Evolutionary conservation across 495 filamentous ascomycete genomes (phyloP), one percentile per base, ranked within the genome.

Genomic region (Penicillium verhagenii): DNA sequence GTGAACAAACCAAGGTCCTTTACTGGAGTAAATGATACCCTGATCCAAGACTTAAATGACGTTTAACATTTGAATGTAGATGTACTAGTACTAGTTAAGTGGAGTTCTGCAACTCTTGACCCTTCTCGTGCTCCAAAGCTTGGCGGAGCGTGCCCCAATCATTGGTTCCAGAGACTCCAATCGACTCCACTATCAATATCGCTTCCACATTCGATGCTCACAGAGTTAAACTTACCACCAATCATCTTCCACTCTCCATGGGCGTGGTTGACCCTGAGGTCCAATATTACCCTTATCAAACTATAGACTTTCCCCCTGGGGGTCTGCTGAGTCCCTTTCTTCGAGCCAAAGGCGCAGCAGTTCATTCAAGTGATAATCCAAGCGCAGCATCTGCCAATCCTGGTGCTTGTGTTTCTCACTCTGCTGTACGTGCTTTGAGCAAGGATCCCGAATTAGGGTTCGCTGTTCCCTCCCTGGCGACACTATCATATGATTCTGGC

Each of bases 371-470:
- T 82, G 70, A 65, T 82, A 83, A 58, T 83, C 81, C 44, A 52
- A 54, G 31, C 64, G 51, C 7, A 81, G 66, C 35, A 81, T 68
- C 2, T 76, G 85, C 67, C 37, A 86, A 66, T 5, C 75, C 74
- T 64, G 86, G 85, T 10, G 72, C 69, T 65, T 85, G 82, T 21
- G 56, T 71, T 44, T 68, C 77, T 16, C 77, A 68, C 47, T 73
- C 73, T n/a, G 79, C 77, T 56, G 84, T 82, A 24, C 78, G 74
- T 44, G 82, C 79, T 67, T 86, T 85, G 55, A 86, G 66, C 25
- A 82, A 86, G 66, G 85, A 86, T 20, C 80, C 82, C 68, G 83
- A 84, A 57, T 83, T 81, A 21, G 77, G 79, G 58, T 85, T 81
- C 39, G 80, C 67, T 1, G 61, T 63, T 58, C 75, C 76, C 26